phyloP scores from a whole-genome alignment of 306 rosid species.

The Myrica gale region DNA sequence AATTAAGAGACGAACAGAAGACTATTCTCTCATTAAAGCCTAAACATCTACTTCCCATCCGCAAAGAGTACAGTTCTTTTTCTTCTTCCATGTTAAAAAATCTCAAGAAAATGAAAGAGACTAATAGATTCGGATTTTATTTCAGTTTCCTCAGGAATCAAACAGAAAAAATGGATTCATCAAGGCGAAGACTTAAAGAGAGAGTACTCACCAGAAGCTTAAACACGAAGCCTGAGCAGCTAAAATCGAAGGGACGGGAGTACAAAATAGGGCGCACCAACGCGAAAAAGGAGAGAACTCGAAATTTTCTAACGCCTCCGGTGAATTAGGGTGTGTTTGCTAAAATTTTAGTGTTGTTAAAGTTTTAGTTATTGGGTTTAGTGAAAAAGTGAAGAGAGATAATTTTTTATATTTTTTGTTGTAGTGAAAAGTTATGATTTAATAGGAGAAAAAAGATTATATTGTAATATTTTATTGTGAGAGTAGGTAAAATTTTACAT shows the following conservation, averaged over 20 bases:
- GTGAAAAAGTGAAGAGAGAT: too few relatives aligned
- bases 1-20: neutral
- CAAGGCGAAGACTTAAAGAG: neutral
- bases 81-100: neutral
- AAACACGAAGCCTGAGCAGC: neutral
- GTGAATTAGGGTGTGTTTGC: too few relatives aligned
- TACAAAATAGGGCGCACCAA: neutral
- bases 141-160: slow-evolving; percentile 14
- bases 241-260: slow-evolving; percentile 12
- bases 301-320: neutral
- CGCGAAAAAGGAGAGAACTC: neutral
- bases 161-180: neutral
- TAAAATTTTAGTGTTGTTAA: too few relatives aligned
- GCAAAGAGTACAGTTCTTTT: neutral
- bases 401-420: too few relatives aligned
- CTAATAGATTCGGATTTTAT: too few relatives aligned
- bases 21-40: neutral
- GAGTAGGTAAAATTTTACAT: too few relatives aligned
- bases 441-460: too few relatives aligned
- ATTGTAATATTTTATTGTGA: too few relatives aligned
- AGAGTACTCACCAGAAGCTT: slow-evolving; percentile 30
- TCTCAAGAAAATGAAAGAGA: neutral
- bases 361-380: too few relatives aligned
- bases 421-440: too few relatives aligned
- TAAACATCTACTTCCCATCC: neutral